Conservation (phyloP, 257 asterid genomes). For the Solanum tarijense region DNA sequence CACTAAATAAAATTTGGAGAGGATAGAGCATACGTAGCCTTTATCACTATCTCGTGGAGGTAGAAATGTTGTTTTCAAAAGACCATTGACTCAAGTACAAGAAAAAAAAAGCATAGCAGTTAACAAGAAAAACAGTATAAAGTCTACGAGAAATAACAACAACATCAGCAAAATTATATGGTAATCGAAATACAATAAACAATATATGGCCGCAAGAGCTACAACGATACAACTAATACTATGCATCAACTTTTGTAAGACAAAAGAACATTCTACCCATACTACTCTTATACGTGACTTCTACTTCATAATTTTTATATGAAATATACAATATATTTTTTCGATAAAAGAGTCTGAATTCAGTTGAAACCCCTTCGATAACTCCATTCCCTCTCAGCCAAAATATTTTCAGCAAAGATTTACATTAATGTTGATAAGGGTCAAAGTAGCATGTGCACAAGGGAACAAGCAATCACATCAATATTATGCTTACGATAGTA, state of each 20-base stretch:
- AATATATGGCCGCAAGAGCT: too few species aligned
- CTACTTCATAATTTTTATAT: too few species aligned
- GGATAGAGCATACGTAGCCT: too few species aligned
- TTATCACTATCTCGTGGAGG: not conserved
- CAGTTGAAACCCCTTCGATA: not conserved
- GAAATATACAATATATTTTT: too few species aligned
- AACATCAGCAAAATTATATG: not conserved
- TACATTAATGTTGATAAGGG: not conserved
- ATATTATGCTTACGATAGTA: not conserved
- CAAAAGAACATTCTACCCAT: not conserved
- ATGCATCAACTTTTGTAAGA: not conserved
- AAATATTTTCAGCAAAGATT: not conserved
- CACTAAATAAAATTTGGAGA: rapidly evolving
- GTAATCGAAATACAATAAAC: too few species aligned
- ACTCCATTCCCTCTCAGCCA: not conserved
- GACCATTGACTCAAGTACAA: not conserved
- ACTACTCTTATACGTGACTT: not conserved
- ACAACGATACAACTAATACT: not conserved
- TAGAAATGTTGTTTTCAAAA: too few species aligned
- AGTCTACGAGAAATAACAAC: not conserved
- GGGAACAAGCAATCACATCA: not conserved
- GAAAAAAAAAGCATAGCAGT: too few species aligned
- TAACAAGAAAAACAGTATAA: too few species aligned
- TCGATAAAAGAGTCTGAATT: too few species aligned
- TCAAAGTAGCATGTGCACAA: not conserved